Evolutionary conservation across 2,329 filamentous ascomycete genomes (phyloP).

Genomic region (Pestalotiopsis sp.): DNA sequence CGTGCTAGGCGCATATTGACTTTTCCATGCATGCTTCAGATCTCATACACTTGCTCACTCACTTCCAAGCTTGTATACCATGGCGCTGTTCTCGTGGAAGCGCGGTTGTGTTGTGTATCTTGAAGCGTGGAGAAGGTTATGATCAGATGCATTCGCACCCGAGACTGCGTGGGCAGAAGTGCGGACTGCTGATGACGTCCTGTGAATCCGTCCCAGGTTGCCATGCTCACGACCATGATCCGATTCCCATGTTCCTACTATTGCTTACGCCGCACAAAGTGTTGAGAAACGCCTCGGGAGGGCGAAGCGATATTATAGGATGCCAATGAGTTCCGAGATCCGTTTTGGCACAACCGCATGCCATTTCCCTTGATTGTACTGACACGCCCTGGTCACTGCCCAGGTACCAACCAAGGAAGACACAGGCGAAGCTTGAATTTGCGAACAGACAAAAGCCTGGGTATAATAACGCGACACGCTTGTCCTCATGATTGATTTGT

Average conservation of each 20-base stretch:
- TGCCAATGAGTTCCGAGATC: neutral
- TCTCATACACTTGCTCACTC: neutral
- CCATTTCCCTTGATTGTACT: neutral
- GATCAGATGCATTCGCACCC: neutral
- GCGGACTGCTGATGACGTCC: slow-evolving; percentile 4
- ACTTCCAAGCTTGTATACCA: neutral
- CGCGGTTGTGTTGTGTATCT: neutral
- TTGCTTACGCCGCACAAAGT: slow-evolving; percentile 4
- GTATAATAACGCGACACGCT: neutral
- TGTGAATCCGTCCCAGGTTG: neutral
- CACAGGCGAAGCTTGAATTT: neutral
- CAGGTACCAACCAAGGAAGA: neutral
- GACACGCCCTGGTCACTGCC: neutral
- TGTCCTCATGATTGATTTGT: neutral
- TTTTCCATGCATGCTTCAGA: neutral
- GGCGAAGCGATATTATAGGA: slow-evolving; percentile 5
- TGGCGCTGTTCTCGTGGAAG: neutral
- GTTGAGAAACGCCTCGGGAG: neutral
- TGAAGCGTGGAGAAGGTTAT: neutral
- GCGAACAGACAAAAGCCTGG: neutral
- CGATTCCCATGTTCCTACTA: neutral
- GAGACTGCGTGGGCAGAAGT: neutral
- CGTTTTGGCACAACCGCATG: neutral
- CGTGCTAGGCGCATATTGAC: neutral
- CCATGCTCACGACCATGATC: neutral